Evolutionary conservation across 352 stramenopile species (phyloP).

Genomic region (Phytophthora brassicae): DNA sequence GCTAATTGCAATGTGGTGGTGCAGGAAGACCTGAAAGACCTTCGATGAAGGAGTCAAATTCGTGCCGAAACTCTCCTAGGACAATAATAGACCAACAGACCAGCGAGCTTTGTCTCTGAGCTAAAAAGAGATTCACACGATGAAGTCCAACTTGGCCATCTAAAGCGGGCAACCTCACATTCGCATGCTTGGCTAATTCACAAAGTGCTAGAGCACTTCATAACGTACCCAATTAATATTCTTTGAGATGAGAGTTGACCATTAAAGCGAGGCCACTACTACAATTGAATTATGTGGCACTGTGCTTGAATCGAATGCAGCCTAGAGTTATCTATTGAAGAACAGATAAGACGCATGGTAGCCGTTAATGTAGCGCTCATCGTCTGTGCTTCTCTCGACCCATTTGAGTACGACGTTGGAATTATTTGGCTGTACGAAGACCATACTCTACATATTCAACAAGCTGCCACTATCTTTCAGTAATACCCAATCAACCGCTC

Average conservation of each 20-base stretch:
- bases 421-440: neutral
- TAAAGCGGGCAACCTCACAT: too few species aligned
- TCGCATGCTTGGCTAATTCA: too few species aligned
- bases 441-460: neutral
- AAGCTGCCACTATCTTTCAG: too few species aligned
- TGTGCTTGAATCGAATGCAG: neutral
- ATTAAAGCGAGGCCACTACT: too few species aligned
- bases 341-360: conserved; percentile 6
- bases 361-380: conserved; percentile 10
- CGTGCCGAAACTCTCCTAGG: conserved; percentile 6
- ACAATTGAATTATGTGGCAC: too few species aligned
- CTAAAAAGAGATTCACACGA: too few species aligned
- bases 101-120: too few species aligned
- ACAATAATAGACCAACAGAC: conserved; percentile 5
- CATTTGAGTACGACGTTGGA: conserved; percentile 1
- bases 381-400: conserved; percentile 9
- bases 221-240: too few species aligned
- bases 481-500: too few species aligned
- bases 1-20: conserved; percentile 25
- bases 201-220: too few species aligned
- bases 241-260: too few species aligned
- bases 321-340: neutral
- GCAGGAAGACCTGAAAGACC: neutral
- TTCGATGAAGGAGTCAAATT: neutral
- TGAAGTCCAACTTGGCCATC: too few species aligned